phyloP scores from a whole-genome alignment of 1,139 yeast species.

The Yarrowia galli region DNA sequence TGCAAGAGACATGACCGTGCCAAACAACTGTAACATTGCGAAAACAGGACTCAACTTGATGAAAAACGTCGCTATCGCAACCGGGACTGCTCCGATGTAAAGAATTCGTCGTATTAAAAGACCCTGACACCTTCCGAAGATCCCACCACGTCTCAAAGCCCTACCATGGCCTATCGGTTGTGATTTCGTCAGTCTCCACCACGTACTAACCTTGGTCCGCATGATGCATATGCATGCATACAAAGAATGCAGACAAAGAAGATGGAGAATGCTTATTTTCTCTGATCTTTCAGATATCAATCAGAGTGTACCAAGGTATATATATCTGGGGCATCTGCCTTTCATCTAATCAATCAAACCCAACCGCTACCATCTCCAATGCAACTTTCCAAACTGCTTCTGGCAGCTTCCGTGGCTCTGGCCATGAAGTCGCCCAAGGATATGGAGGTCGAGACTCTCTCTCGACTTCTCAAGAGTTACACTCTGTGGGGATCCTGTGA shows the following conservation, averaged over 20 bases:
- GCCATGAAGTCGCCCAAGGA: constrained; percentile 15
- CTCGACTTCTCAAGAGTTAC: constrained; percentile 31
- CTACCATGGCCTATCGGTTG: no score
- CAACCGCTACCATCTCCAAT: background rate
- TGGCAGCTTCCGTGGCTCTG: constrained; percentile 10
- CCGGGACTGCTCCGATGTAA: no score
- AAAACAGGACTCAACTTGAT: no score
- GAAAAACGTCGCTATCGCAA: no score
- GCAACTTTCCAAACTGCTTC: constrained; percentile 10
- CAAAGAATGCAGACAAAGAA: constrained; percentile 6
- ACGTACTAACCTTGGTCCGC: no score
- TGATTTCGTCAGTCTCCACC: no score
- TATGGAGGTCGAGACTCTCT: constrained; percentile 19
- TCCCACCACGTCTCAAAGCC: no score
- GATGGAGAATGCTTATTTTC: background rate
- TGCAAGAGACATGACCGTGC: no score
- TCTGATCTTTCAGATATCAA: constrained; percentile 19
- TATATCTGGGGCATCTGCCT: background rate
- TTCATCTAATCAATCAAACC: constrained; percentile 34
- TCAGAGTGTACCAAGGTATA: background rate
- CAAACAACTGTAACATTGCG: no score
- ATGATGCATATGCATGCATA: background rate
- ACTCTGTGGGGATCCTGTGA: constrained; percentile 40
- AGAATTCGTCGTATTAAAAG: no score
- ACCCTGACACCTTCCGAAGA: no score